Evolutionary conservation across 495 filamentous ascomycete species (phyloP), one percentile per base, ranked within the genome.

Genomic region (Lasiosphaeria hispida): DNA sequence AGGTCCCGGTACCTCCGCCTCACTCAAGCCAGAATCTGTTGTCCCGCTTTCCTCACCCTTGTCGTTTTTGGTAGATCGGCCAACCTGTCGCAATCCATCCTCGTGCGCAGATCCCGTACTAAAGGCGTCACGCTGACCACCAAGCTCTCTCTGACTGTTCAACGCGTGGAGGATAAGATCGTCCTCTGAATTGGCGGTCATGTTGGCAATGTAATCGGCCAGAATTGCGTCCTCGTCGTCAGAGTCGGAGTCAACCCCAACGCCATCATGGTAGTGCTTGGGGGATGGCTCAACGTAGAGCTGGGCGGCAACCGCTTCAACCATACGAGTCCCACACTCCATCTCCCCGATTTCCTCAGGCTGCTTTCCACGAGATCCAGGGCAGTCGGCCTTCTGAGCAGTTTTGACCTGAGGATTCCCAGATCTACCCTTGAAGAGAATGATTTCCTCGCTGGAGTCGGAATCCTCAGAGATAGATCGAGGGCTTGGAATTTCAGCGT

Each of bases 201-300:
- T 84, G 65, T 95, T 92, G 55, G 81, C 83, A 53, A 92, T 86
- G 61, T 95, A 94, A 64, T 96, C 91, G 2, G 81, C 82, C 17
- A 89, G 45, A 3, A 85, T 75, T 0, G 80, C 85, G 36, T 84
- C 77, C 10, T 89, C 82, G 4, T 77, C 73, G 7, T 75, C 69
- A 33, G 23, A 5, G 5, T 30, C 23, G 5, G 23, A 2, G 23
- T 5, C 23, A 30, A 30, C 23, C 2, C 23, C 23, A 30, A 30
- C 23, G 23, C 23, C 23, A 30, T 30, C 23, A 30, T 30, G 23
- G 23, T 30, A 5, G 23, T 30, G 23, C 23, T 30, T 30, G 5
- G 23, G 23, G 23, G 23, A 30, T 30, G 7, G 11, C 2, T 41
- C 14, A 41, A 41, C 39, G 2, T 4, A 11, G 13, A 39, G 1